Evolutionary conservation across 139 green algal species (phyloP).

Genomic region (Trebouxia sp.): DNA sequence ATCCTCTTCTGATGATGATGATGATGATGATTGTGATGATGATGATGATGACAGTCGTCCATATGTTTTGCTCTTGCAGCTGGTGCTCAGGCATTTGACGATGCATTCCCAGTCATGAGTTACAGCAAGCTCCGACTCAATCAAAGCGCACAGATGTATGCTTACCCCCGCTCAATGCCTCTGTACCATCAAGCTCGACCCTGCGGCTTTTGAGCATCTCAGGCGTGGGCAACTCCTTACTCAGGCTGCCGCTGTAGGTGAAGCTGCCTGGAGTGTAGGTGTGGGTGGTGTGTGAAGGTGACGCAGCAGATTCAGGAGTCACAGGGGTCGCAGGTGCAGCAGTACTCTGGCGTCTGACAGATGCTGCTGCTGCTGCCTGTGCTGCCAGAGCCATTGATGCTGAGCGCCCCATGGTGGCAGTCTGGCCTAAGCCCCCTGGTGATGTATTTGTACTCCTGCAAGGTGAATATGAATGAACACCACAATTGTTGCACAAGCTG

Average conservation of each 20-base stretch:
- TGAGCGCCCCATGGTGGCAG: slow-evolving; percentile 1
- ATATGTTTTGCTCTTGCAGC: too few relatives aligned
- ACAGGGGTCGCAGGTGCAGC: neutral
- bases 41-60: too few relatives aligned
- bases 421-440: neutral
- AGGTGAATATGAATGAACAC: too few relatives aligned
- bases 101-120: too few relatives aligned
- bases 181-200: slow-evolving; percentile 7
- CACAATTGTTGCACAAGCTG: too few relatives aligned
- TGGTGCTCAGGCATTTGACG: too few relatives aligned
- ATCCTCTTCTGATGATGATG: too few relatives aligned
- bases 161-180: neutral
- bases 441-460: slow-evolving; percentile 23
- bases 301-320: neutral
- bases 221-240: neutral
- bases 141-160: too few relatives aligned
- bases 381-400: slow-evolving; percentile 13
- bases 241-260: neutral
- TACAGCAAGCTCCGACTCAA: too few relatives aligned
- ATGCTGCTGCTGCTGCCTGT: neutral
- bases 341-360: neutral
- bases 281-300: slow-evolving; percentile 3
- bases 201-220: neutral
- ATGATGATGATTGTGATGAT: too few relatives aligned
- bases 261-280: slow-evolving; percentile 14